Evolutionary conservation across 192 early-diverging fungal species (phyloP).

Genomic region (Backusella circina): DNA sequence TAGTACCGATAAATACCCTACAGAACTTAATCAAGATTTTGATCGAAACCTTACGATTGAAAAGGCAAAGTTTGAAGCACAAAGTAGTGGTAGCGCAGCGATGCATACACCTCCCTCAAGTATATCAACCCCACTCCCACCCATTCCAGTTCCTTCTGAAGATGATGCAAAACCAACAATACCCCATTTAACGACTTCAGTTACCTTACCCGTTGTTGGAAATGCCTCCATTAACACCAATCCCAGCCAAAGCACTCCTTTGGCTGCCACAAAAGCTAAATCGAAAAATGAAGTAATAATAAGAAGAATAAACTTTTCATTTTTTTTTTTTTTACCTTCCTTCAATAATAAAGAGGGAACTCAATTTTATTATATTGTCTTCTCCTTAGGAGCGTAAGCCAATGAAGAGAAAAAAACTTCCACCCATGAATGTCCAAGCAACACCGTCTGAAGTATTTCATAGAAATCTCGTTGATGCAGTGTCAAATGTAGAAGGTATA

Average conservation of each 20-base stretch:
- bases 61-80: slow-evolving; percentile 29
- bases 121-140: not conserved
- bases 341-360: not conserved
- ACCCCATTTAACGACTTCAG: slow-evolving; percentile 8
- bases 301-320: not conserved
- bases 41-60: slow-evolving; percentile 33
- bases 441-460: slow-evolving; percentile 35
- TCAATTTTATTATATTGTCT: not conserved
- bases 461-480: slow-evolving; percentile 33
- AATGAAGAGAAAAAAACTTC: slow-evolving; percentile 7
- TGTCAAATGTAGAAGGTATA: slow-evolving; percentile 34
- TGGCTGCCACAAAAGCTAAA: not conserved
- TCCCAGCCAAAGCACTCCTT: slow-evolving; percentile 9
- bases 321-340: not conserved
- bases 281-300: slow-evolving; percentile 2
- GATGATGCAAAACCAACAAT: not conserved
- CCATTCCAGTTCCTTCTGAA: not conserved
- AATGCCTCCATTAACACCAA: slow-evolving; percentile 1
- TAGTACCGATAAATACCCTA: slow-evolving; percentile 23
- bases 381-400: not conserved
- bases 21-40: slow-evolving; percentile 9
- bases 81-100: not conserved
- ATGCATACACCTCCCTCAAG: not conserved
- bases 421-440: slow-evolving; percentile 15
- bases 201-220: slow-evolving; percentile 1